Percentiles rank a stretch among this genome's conserved stretches.
These are phyloP conservation scores for Aciculosporium take DNA, from an alignment of 2,329 filamentous ascomycete species.

Conservation along the genomic window DNA sequence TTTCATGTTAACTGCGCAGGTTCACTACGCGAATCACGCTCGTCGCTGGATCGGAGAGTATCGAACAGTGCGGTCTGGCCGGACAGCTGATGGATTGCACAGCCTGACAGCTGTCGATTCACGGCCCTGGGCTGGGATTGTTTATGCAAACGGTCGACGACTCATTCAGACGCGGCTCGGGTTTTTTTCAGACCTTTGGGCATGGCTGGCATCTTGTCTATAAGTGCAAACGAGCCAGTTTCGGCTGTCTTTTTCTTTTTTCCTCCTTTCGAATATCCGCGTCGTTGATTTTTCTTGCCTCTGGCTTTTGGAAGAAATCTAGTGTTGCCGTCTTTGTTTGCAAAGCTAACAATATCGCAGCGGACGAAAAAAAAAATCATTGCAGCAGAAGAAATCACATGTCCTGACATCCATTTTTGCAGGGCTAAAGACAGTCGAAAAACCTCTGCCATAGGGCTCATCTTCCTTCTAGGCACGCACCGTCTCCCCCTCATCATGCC, in stretches of 20 bases:
- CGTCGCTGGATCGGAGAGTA: background rate
- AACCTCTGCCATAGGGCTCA: no score
- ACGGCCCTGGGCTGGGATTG: background rate
- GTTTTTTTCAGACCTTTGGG: background rate
- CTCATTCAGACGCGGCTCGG: background rate
- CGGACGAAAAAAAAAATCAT: no score
- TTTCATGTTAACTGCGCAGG: background rate
- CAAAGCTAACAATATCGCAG: no score
- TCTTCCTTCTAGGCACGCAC: background rate
- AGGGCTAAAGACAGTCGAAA: no score
- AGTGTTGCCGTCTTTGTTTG: no score
- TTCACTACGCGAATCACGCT: background rate
- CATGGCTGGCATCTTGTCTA: constrained; percentile 6
- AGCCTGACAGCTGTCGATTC: background rate
- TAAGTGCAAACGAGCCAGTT: background rate
- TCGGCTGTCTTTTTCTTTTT: background rate
- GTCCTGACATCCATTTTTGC: no score
- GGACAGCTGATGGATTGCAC: constrained; percentile 1
- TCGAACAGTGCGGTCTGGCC: background rate
- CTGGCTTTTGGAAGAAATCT: background rate
- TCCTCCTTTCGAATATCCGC: no score
- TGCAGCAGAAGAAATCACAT: no score
- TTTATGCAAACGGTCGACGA: background rate
- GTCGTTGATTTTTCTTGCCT: background rate
- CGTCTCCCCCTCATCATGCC: background rate